Evolutionary conservation across 2,329 filamentous ascomycete genomes (phyloP).

Genomic region (Corinectria fuckeliana): DNA sequence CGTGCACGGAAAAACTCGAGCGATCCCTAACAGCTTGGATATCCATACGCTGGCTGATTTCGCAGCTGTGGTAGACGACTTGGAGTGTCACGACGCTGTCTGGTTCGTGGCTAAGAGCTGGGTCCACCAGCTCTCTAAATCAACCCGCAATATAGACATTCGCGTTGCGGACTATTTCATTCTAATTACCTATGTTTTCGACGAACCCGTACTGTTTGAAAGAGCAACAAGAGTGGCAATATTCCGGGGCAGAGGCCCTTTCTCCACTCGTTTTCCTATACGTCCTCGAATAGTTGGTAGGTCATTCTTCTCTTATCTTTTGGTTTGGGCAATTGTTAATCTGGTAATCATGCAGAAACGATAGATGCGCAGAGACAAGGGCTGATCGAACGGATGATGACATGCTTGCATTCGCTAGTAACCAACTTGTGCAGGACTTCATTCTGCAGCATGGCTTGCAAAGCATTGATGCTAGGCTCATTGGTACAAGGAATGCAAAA

Average conservation of each 20-base stretch:
- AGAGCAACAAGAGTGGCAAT: conserved; percentile 1
- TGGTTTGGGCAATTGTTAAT: neutral
- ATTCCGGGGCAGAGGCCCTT: neutral
- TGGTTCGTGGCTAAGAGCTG: conserved; percentile 4
- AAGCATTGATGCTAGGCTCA: no score
- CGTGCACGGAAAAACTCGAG: conserved; percentile 20
- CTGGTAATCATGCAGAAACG: neutral
- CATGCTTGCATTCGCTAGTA: no score
- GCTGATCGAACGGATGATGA: no score
- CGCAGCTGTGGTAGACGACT: conserved; percentile 25
- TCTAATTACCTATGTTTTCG: conserved; percentile 19
- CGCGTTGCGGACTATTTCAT: conserved; percentile 7
- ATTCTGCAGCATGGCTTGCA: no score
- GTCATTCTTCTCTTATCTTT: neutral
- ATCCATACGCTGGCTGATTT: conserved; percentile 18
- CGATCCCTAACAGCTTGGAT: conserved; percentile 3
- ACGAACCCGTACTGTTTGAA: conserved; percentile 3
- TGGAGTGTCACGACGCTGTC: conserved; percentile 26
- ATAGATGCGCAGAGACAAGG: neutral
- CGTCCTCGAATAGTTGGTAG: conserved; percentile 6
- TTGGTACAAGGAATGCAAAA: no score
- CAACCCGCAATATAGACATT: no score
- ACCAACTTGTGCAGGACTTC: no score
- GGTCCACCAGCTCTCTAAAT: neutral
- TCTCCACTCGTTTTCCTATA: conserved; percentile 7